Base-by-base conservation (phyloP, 192 early-diverging fungal species). In the Podila epigama region DNA sequence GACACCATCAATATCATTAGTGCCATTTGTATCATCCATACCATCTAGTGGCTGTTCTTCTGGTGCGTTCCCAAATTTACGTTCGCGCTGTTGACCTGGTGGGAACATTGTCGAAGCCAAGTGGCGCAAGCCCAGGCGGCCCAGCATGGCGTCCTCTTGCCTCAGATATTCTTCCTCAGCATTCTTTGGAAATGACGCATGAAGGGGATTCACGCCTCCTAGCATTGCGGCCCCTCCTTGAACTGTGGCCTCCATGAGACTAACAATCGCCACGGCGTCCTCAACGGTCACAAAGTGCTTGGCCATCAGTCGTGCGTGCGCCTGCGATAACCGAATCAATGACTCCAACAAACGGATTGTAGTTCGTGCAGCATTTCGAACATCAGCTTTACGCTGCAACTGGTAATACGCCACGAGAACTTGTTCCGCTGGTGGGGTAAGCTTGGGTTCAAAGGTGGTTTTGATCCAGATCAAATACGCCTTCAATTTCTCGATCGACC, bases 341-440 rank as follows among this genome's bases (percentile, higher is more conserved):
- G 84, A 86, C 69, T 90, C 89, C 18, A 91, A 68, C 5, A 91
- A 54, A 32, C 87, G 79, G 35, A 93, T 85, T 1, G 92, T 94
- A 40, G 92, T 94, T 37, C 92, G 68, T 0, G 92, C 92, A 1
- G 88, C 85, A 42, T 89, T 89, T 22, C 85, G 69, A 15, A 83
- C 42, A 66, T 94, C 92, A 7, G 85, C 75, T 35, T 84, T 83
- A 3, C 92, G 81, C 66, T 94, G 92, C 27, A 86, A 50, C 65
- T 91, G 91, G 63, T 93, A 94, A 75, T 94, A 94, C 13, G 84
- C 51, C 4, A 83, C 82, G 50, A 94, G 75, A 16, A 94, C 89
- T 31, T 82, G 78, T 40, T 89, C 85, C 55, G 87, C 86, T 12
- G 86, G 89, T 8, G 80, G 80, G 2, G 90, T 89, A 0, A 89